Percentiles rank a stretch among this genome's conserved stretches.
These are phyloP conservation scores for Zangia roseola DNA, from an alignment of 768 basidiomycete species.

Conservation along the genomic window DNA sequence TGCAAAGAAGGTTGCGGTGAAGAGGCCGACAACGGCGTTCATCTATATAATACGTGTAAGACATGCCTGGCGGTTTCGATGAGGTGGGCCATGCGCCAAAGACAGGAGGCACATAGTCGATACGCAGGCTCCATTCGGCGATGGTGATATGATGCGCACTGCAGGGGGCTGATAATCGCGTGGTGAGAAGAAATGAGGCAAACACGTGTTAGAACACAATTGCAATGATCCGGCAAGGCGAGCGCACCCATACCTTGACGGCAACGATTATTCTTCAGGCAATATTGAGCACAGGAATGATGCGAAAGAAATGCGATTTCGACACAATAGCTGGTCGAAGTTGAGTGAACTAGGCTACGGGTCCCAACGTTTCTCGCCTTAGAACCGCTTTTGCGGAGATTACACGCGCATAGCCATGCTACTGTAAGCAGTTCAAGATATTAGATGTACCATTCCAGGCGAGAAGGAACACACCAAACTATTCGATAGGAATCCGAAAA, in stretches of 20 bases:
- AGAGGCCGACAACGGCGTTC: constrained; percentile 19
- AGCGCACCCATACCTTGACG: constrained; percentile 11
- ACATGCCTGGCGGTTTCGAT: constrained; percentile 36
- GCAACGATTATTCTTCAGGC: not conserved
- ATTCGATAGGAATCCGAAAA: constrained; percentile 1
- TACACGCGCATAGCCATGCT: constrained; percentile 16
- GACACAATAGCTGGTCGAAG: constrained; percentile 2
- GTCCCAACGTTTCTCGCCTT: not conserved
- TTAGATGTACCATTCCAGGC: not conserved
- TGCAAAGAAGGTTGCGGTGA: constrained; percentile 21
- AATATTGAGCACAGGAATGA: constrained; percentile 16
- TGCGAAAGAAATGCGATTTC: constrained; percentile 1
- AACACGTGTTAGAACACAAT: constrained; percentile 28
- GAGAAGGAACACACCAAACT: constrained; percentile 5
- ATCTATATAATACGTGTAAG: constrained; percentile 32
- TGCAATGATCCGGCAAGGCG: constrained; percentile 6
- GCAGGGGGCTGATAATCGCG: constrained; percentile 35
- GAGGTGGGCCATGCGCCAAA: constrained; percentile 30
- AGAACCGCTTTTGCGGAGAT: constrained; percentile 22
- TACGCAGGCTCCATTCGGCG: constrained; percentile 18
- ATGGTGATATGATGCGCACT: constrained; percentile 33
- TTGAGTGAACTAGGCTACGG: not conserved
- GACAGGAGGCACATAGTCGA: constrained; percentile 25
- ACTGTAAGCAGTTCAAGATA: constrained; percentile 4
- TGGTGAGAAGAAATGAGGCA: constrained; percentile 28